Percentiles rank a stretch among this genome's conserved stretches.
Evolutionary conservation across 2,329 filamentous ascomycete species (phyloP).

Genomic region (Aaosphaeria arxii): DNA sequence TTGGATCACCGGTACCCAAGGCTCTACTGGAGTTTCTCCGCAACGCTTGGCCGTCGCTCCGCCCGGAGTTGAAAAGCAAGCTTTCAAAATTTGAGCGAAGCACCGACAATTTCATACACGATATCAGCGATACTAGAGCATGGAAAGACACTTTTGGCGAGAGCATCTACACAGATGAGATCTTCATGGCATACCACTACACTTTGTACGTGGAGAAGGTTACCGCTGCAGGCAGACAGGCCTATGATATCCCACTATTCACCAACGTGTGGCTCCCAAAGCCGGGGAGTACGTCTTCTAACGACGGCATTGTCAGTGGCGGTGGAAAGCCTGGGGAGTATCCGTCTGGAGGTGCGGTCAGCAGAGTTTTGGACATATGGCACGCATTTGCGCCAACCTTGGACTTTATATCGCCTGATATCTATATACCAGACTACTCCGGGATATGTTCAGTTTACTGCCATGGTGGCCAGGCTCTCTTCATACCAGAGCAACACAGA

Average conservation of each 20-base stretch:
- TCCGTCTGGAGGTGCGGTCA: constrained; percentile 47
- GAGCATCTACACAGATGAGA: constrained; percentile 34
- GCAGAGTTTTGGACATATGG: constrained; percentile 48
- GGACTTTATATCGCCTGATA: constrained; percentile 49
- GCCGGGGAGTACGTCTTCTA: constrained; percentile 7
- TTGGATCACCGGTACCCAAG: constrained; percentile 13
- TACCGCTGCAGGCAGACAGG: constrained; percentile 40
- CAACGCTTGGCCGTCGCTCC: neutral
- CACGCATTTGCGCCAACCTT: constrained; percentile 40
- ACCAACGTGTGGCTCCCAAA: constrained; percentile 49
- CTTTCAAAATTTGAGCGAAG: neutral
- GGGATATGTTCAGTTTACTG: constrained; percentile 44
- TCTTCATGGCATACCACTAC: constrained; percentile 50
- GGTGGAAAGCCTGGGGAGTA: constrained; percentile 45
- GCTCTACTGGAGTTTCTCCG: neutral
- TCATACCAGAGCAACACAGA: constrained; percentile 53
- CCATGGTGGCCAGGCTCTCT: constrained; percentile 45
- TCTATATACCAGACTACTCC: constrained; percentile 51
- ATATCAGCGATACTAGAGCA: constrained; percentile 2
- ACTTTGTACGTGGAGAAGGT: constrained; percentile 42
- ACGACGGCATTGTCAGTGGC: constrained; percentile 40
- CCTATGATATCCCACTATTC: constrained; percentile 44
- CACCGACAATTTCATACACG: neutral
- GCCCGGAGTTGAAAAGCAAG: neutral
- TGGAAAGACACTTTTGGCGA: constrained; percentile 44